Evolutionary conservation across 2,329 filamentous ascomycete genomes (phyloP).

Genomic region (Alternaria triticina): DNA sequence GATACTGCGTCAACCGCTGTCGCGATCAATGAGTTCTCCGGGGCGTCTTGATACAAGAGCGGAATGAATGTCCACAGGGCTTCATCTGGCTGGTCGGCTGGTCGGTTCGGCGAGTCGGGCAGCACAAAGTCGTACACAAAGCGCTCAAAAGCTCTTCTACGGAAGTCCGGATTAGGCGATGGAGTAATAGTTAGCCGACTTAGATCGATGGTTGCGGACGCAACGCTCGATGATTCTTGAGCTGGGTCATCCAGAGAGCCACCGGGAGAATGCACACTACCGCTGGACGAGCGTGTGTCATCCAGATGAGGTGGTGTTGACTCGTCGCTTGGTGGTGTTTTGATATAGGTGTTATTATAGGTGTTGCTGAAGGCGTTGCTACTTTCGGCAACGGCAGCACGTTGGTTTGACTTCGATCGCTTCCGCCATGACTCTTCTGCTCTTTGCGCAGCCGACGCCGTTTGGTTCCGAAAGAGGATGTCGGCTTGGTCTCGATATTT

Average conservation of each 20-base stretch:
- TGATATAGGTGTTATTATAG: constrained; percentile 12
- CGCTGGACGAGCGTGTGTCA: constrained; percentile 11
- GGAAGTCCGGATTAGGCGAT: constrained; percentile 23
- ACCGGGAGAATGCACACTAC: constrained; percentile 7
- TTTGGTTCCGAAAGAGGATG: constrained; percentile 44
- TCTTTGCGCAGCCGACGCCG: constrained; percentile 40
- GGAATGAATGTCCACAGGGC: constrained; percentile 38
- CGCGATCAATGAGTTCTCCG: constrained; percentile 30
- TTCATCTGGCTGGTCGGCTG: constrained; percentile 27
- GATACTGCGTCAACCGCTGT: constrained; percentile 33
- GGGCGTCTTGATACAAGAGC: constrained; percentile 26
- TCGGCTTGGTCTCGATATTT: constrained; percentile 42
- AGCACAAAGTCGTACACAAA: constrained; percentile 43
- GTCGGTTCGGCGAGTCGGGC: constrained; percentile 21
- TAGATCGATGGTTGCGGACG: constrained; percentile 6
- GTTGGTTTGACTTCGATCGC: constrained; percentile 36
- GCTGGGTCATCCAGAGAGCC: constrained; percentile 1
- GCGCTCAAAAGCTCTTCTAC: constrained; percentile 36
- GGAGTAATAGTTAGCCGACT: constrained; percentile 21
- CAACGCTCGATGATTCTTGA: not conserved
- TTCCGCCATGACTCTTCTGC: constrained; percentile 45
- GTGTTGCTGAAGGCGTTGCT: constrained; percentile 9
- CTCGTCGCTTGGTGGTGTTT: constrained; percentile 19
- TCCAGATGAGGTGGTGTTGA: constrained; percentile 12
- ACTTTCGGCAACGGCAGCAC: constrained; percentile 12